Percentiles rank a stretch among this genome's conserved stretches.
phyloP scores from a whole-genome alignment of 768 basidiomycete species.

The Neoboletus magnificus region DNA sequence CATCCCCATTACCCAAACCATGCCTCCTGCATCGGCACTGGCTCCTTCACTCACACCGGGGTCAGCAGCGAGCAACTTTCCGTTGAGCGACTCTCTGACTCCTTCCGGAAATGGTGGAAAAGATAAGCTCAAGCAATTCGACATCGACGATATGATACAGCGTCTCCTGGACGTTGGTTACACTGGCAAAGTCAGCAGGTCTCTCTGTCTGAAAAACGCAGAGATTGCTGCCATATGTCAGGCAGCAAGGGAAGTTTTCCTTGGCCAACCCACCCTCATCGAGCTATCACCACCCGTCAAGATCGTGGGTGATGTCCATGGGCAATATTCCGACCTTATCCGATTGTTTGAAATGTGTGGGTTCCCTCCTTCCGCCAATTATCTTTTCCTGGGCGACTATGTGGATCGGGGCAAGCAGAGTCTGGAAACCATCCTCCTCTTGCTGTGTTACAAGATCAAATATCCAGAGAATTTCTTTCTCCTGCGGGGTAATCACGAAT shows the following conservation, averaged over 20 bases:
- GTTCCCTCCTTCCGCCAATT: constrained; percentile 95
- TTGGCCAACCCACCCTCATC: constrained; percentile 93
- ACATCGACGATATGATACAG: constrained; percentile 98
- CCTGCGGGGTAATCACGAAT: constrained; percentile 96
- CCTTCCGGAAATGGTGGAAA: constrained; percentile 42
- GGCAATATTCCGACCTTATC: constrained; percentile 98
- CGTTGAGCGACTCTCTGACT: constrained; percentile 35
- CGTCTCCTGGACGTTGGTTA: constrained; percentile 95
- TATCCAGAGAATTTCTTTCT: constrained; percentile 99
- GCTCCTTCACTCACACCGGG: constrained; percentile 48
- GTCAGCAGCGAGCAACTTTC: constrained; percentile 42
- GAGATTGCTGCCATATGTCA: constrained; percentile 95
- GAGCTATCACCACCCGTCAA: constrained; percentile 98
- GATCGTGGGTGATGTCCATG: constrained; percentile 99
- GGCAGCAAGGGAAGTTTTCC: constrained; percentile 93
- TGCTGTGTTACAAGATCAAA: constrained; percentile 99
- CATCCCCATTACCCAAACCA: constrained; percentile 79
- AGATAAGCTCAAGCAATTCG: constrained; percentile 68
- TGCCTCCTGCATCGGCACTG: constrained; percentile 68
- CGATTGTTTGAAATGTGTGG: constrained; percentile 99
- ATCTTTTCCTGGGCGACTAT: constrained; percentile 98
- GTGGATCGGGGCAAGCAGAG: constrained; percentile 99
- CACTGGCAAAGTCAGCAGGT: constrained; percentile 96
- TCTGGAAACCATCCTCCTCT: constrained; percentile 93
- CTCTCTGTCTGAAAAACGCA: constrained; percentile 89